phyloP scores from a whole-genome alignment of 345 rosid genomes.

The Aegle marmelos region DNA sequence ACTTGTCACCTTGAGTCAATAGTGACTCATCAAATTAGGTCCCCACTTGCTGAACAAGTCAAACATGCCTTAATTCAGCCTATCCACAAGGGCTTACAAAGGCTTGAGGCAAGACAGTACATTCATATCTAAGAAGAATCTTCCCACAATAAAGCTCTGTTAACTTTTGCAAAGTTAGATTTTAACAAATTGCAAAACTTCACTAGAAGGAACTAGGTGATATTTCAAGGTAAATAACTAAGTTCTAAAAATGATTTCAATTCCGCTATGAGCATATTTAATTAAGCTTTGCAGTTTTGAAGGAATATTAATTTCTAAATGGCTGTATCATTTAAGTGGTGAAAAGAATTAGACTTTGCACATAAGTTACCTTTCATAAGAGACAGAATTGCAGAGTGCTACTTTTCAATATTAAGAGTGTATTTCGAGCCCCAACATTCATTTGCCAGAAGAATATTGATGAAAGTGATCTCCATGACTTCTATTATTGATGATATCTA shows the following conservation, averaged over 20 bases:
- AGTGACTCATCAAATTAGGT: not conserved
- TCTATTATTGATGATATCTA: no score
- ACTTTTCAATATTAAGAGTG: no score
- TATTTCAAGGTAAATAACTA: conserved; percentile 10
- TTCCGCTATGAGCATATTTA: not conserved
- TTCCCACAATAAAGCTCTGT: conserved; percentile 9
- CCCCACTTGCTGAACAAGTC: conserved; percentile 11
- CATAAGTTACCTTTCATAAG: conserved; percentile 29
- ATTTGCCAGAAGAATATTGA: no score
- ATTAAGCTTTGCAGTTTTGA: no score
- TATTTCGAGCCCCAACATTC: no score
- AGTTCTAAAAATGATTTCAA: not conserved
- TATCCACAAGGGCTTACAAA: conserved; percentile 17
- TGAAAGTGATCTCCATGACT: no score
- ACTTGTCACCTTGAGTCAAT: conserved; percentile 11
- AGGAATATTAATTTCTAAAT: no score
- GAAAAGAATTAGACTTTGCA: conserved; percentile 29
- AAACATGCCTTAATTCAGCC: not conserved
- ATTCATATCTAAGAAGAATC: conserved; percentile 22
- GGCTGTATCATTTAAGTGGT: conserved; percentile 28
- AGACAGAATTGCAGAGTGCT: conserved; percentile 34
- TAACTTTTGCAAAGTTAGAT: conserved; percentile 25
- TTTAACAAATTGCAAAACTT: conserved; percentile 33
- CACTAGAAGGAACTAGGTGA: conserved; percentile 30
- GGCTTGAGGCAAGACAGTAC: conserved; percentile 22